Conservation (phyloP, 2,329 filamentous ascomycete species). For the Fusarium transvaalense region DNA sequence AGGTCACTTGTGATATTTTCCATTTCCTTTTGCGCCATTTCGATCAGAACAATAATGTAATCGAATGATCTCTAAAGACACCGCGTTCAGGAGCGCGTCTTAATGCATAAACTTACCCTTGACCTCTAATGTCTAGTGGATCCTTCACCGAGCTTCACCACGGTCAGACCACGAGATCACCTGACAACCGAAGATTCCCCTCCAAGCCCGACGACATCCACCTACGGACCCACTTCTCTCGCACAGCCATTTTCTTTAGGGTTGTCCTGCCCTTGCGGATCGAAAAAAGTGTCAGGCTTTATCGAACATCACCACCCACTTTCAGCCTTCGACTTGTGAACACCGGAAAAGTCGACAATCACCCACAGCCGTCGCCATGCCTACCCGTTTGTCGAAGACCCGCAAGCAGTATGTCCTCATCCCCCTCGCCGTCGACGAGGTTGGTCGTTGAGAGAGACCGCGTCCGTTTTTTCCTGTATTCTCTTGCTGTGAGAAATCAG, state of each 20-base stretch:
- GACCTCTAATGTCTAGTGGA: slow-evolving; percentile 34
- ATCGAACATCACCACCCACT: slow-evolving; percentile 57
- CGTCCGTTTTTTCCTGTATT: slow-evolving; percentile 8
- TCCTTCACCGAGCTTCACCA: slow-evolving; percentile 38
- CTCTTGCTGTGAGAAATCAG: neutral
- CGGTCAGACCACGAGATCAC: slow-evolving; percentile 48
- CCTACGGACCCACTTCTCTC: slow-evolving; percentile 15
- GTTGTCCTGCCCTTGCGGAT: slow-evolving; percentile 57
- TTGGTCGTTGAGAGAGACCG: slow-evolving; percentile 40
- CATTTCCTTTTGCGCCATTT: slow-evolving; percentile 39
- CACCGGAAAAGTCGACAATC: slow-evolving; percentile 57
- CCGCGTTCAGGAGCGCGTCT: slow-evolving; percentile 29
- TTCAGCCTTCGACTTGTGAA: slow-evolving; percentile 52
- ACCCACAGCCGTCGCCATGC: slow-evolving; percentile 70
- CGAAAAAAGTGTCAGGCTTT: slow-evolving; percentile 51
- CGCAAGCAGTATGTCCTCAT: slow-evolving; percentile 77
- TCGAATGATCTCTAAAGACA: neutral
- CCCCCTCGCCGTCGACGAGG: slow-evolving; percentile 41
- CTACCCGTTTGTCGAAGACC: slow-evolving; percentile 81
- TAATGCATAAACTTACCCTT: slow-evolving; percentile 16
- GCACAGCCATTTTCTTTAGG: slow-evolving; percentile 53
- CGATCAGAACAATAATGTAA: neutral
- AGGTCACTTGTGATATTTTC: slow-evolving; percentile 40
- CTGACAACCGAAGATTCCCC: slow-evolving; percentile 40
- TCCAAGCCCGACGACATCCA: neutral